Base-by-base conservation (phyloP, 1,284 basidiomycete genomes). In the Omphalotus olearius region DNA sequence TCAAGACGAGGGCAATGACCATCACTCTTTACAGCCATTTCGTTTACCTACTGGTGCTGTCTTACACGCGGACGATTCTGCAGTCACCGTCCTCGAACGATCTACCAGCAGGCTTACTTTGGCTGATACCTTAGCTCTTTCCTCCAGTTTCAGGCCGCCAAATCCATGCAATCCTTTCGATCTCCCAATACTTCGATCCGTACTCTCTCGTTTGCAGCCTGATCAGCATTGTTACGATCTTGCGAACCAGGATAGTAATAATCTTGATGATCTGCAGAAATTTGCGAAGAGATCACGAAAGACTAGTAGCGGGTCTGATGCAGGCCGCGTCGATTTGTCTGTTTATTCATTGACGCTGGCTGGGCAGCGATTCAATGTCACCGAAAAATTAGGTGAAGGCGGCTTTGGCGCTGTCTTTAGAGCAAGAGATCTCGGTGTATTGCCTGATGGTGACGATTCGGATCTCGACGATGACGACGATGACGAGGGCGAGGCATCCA, bases 401-500 rank as follows among this genome's bases (percentile, higher is more conserved):
- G 94, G 94, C 0, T 99, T 94, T 61, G 97, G 96, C 0, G 83
- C 89, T 2, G 97, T 99, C 9, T 99, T 97, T 72, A 82, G 85
- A 54, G 93, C 88, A 4, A 75, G 78, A 52, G 82, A 84, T 59
- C 61, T 80, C n/a, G 76, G 77, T n/a, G 65, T 67, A 17, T 64
- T 64, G 30, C 53, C 57, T 7, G 55, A 58, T 9, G 62, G 59
- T 30, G 66, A 63, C 9, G 64, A 67, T 6, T 74, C 79, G 17
- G 43, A 20, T 6, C 80, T 81, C 6, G 75, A 78, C 13, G 73
- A 79, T 4, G 77, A 80, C 23, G 74, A 80, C 1, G 82, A 83
- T 3, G 79, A 81, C 9, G 82, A 82, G 14, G 78, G 79, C 6
- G 71, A 73, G 10, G 64, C 72, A n/a, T 74, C 76, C 16, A 69